Base-by-base conservation (phyloP, 495 filamentous ascomycete species). In the Penicillium psychrofluorescens region DNA sequence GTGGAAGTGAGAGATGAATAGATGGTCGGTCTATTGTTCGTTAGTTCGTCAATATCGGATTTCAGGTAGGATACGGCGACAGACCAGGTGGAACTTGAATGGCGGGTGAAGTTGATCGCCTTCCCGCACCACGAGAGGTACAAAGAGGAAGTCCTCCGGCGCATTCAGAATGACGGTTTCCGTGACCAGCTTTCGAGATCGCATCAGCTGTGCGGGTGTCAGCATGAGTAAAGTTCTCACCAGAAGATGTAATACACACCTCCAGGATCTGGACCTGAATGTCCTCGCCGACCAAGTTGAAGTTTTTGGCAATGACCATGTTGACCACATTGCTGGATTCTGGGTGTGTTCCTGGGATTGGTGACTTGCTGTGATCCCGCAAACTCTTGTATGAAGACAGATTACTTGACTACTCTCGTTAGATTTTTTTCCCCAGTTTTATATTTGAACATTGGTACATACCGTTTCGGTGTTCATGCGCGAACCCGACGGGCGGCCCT, bases 1-100 rank as follows among this genome's bases (percentile, higher is more conserved):
- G 56, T 98, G 90, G 64, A 80, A 87, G 62, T 96, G 89, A 1
- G 88, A 90, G 12, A 98, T 80, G 55, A 90, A 86, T 46, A 97
- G 80, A 50, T 86, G 78, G 43, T 96, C 90, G 56, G 85, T 88
- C 70, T 95, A 59, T 37, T 29, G 3, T 36, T 35, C 1, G 22
- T 59, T 15, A 52, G 52, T 22, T 27, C 22, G 6, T 8, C 14
- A 36, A 31, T 11, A 2, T 6, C 13, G 15, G 30, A 2, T 11
- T 8, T 10, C 2, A 16, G 2, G 14, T 34, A 29, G 35, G 12
- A 35, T 35, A 29, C n/a, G 11, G n/a, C 6, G 6, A 47, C 64
- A 36, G 30, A 80, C 77, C 32, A 81, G 46, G 56, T 81, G 75
- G 34, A 53, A 44, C 16, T 71, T 69, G 12, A 78, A 51, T 27